Evolutionary conservation across 78 protist genomes (phyloP).

Genomic region (Polysphondylium violaceum): DNA sequence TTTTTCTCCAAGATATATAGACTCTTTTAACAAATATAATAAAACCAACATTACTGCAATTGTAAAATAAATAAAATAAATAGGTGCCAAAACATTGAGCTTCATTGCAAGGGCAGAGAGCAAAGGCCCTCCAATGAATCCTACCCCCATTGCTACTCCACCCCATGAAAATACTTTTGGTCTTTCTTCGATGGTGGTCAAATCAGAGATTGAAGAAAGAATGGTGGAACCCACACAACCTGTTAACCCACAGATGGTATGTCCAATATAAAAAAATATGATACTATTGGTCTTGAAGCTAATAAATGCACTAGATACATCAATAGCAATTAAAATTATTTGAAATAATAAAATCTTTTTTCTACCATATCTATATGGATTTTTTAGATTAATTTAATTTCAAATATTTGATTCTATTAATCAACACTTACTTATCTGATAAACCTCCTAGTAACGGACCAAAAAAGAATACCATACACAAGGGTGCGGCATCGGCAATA

Average conservation of each 20-base stretch:
- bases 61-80: not conserved
- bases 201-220: conserved; percentile 6
- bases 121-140: conserved; percentile 9
- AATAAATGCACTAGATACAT: not conserved
- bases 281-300: not conserved
- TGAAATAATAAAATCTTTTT: not conserved
- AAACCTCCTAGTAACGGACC: conserved; percentile 32
- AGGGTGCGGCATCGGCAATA: conserved; percentile 1
- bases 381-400: not conserved
- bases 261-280: not conserved
- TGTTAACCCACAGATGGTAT: conserved; percentile 14
- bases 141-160: not conserved
- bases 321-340: not conserved
- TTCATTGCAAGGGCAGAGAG: not conserved
- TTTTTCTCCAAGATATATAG: not conserved
- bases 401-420: not conserved
- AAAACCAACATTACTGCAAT: not conserved
- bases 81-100: not conserved
- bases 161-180: not conserved
- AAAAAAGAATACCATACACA: not conserved
- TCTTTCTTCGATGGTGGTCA: conserved; percentile 6
- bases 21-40: not conserved
- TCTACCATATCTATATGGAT: conserved; percentile 26
- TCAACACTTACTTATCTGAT: not conserved
- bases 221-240: not conserved